phyloP scores from a whole-genome alignment of 23 red algal genomes.

The Cyanidium caldarium region DNA sequence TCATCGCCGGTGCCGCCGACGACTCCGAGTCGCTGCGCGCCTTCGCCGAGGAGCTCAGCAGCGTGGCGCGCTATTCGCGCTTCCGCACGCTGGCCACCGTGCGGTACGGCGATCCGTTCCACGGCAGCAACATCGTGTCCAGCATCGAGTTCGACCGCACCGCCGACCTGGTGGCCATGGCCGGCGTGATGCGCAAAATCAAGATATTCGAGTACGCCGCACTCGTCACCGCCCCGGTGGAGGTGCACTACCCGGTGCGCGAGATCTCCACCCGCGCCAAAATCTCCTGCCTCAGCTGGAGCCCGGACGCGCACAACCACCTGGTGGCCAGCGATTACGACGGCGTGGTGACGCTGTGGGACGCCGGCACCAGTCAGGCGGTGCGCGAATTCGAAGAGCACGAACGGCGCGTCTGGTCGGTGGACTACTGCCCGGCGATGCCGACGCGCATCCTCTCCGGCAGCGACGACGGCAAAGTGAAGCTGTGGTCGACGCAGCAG shows the following conservation, averaged over 20 bases:
- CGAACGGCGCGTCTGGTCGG: slow-evolving; percentile 65
- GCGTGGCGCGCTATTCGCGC: background rate
- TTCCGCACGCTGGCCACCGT: background rate
- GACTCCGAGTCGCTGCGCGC: slow-evolving; percentile 24
- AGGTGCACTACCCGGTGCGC: slow-evolving; percentile 76
- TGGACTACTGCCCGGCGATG: slow-evolving; percentile 65
- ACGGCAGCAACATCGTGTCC: slow-evolving; percentile 62
- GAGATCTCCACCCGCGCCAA: slow-evolving; percentile 74
- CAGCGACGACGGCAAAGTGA: slow-evolving; percentile 77
- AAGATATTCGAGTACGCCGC: slow-evolving; percentile 87
- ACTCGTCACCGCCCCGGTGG: background rate
- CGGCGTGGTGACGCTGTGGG: slow-evolving; percentile 79
- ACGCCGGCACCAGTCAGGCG: slow-evolving; percentile 18
- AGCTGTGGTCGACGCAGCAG: slow-evolving; percentile 56
- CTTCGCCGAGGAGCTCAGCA: slow-evolving; percentile 11
- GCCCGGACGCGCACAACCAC: slow-evolving; percentile 65
- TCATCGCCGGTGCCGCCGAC: slow-evolving; percentile 27
- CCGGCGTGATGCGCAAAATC: slow-evolving; percentile 76
- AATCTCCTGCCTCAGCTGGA: slow-evolving; percentile 83
- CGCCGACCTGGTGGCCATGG: slow-evolving; percentile 60
- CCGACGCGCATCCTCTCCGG: slow-evolving; percentile 56
- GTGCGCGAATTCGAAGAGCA: slow-evolving; percentile 82
- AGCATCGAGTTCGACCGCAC: slow-evolving; percentile 86
- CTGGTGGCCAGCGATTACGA: slow-evolving; percentile 81
- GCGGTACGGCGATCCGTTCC: slow-evolving; percentile 26